Percentiles rank a stretch among this genome's conserved stretches.
Evolutionary conservation across 768 basidiomycete species (phyloP).

Genomic region (Kwoniella shandongensis): DNA sequence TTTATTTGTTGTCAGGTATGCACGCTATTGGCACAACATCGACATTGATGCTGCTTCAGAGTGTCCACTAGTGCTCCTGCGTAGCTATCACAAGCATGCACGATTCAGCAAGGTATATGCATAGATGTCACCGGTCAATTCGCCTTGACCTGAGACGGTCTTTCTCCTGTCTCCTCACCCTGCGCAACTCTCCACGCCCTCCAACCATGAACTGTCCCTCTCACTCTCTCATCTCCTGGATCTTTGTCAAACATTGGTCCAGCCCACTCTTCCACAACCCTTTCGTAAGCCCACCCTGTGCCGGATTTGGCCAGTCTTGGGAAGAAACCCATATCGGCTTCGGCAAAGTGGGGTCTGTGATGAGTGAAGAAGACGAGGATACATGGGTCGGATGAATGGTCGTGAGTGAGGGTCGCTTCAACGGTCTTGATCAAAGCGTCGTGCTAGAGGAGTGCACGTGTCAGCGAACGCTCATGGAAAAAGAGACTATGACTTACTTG

Average conservation of each 20-base stretch:
- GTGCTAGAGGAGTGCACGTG: slow-evolving; percentile 63
- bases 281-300: slow-evolving; percentile 73
- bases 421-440: slow-evolving; percentile 76
- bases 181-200: slow-evolving; percentile 54
- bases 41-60: too few species aligned
- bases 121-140: too few species aligned
- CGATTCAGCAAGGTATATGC: too few species aligned
- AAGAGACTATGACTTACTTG: slow-evolving; percentile 60
- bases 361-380: slow-evolving; percentile 86
- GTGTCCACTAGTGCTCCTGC: too few species aligned
- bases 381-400: slow-evolving; percentile 34
- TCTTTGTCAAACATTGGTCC: slow-evolving; percentile 90
- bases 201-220: slow-evolving; percentile 87
- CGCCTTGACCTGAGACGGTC: not conserved
- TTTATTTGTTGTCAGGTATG: too few species aligned
- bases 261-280: slow-evolving; percentile 66
- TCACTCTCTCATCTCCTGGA: slow-evolving; percentile 70
- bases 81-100: too few species aligned
- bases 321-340: slow-evolving; percentile 82
- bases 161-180: slow-evolving; percentile 29
- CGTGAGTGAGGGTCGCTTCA: slow-evolving; percentile 53
- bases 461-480: slow-evolving; percentile 6
- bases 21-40: too few species aligned
- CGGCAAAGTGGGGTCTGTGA: slow-evolving; percentile 78
- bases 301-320: slow-evolving; percentile 54